Evolutionary conservation across 805 yeast species (phyloP), one percentile per base, ranked within the genome.

Genomic region (Wickerhamiella bombiphila): DNA sequence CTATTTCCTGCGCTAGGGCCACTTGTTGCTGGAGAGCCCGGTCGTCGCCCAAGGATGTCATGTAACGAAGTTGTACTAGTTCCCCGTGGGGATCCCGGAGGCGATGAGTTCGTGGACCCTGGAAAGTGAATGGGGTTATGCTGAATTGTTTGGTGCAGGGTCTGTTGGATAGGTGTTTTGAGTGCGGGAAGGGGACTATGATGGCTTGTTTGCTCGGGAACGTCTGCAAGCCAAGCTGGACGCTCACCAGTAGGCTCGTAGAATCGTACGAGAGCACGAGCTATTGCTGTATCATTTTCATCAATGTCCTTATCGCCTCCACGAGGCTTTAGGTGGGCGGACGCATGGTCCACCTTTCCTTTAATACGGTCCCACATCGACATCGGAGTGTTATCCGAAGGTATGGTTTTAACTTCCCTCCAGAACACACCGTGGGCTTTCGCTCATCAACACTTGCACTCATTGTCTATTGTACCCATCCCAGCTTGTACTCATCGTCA

Each of bases 201-300:
- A 17, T n/a, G 30, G 30, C 15, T 26, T 37, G 17, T 41, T n/a
- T n/a, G n/a, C 13, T 24, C 26, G 26, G 26, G 11, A 9, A 13
- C 26, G 13, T 24, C 22, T 19, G 49, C 53, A 13, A 58, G 52
- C 63, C 63, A 58, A 8, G 34, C 36, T 3, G 63, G 63, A 14
- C 50, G 36, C n/a, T n/a, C n/a, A n/a, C n/a, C n/a, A 8, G 39
- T 41, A 17, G 50, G 49, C 11, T 41, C 47, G 43, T 66, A 68
- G 48, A 52, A 63, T 35, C 58, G 55, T 8, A 64, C 61, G 32
- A 68, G 42, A 1, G 70, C 65, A 40, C 67, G 59, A 41, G 65
- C 67, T 4, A 68, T 57, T 5, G 66, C 56, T 0, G 73, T 68
- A 22, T 66, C 58, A 9, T 58, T 58, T 19, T 60, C 59, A 1